phyloP scores from a whole-genome alignment of 192 early-diverging fungal species.

The Backusella tarrabulga region DNA sequence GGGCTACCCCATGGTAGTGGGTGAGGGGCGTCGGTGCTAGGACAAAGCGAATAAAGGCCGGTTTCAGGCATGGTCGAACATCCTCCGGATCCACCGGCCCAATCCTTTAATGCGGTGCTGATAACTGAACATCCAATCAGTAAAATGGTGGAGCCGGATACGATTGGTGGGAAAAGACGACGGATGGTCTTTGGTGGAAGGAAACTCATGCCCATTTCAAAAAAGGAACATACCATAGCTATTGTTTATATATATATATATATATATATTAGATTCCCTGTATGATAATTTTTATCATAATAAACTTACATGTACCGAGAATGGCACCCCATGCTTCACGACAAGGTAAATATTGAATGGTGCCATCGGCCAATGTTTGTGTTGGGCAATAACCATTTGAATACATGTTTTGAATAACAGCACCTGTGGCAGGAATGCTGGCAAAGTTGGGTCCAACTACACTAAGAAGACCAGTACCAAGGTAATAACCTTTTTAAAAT shows the following conservation, averaged over 20 bases:
- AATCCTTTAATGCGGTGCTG: constrained; percentile 46
- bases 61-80: constrained; percentile 46
- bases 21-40: constrained; percentile 46
- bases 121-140: constrained; percentile 53
- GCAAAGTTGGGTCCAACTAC: constrained; percentile 54
- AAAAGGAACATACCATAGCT: constrained; percentile 39
- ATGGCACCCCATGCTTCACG: constrained; percentile 53
- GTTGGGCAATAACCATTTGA: constrained; percentile 47
- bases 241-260: neutral
- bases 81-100: constrained; percentile 49
- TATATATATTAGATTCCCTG: neutral
- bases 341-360: constrained; percentile 41
- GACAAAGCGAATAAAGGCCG: constrained; percentile 50
- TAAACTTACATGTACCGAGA: constrained; percentile 48
- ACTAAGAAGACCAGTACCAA: constrained; percentile 50
- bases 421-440: constrained; percentile 44
- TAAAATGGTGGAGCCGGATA: constrained; percentile 47
- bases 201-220: constrained; percentile 48
- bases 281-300: neutral
- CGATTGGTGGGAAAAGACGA: constrained; percentile 48
- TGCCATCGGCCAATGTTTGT: constrained; percentile 43
- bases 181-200: constrained; percentile 47
- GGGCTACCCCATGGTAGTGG: constrained; percentile 52
- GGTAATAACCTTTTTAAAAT: constrained; percentile 33
- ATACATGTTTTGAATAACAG: constrained; percentile 55